Percentiles rank a stretch among this genome's conserved stretches.
Conservation (phyloP, 176 grass and related monocot genomes). For the Oryza brachyantha region DNA sequence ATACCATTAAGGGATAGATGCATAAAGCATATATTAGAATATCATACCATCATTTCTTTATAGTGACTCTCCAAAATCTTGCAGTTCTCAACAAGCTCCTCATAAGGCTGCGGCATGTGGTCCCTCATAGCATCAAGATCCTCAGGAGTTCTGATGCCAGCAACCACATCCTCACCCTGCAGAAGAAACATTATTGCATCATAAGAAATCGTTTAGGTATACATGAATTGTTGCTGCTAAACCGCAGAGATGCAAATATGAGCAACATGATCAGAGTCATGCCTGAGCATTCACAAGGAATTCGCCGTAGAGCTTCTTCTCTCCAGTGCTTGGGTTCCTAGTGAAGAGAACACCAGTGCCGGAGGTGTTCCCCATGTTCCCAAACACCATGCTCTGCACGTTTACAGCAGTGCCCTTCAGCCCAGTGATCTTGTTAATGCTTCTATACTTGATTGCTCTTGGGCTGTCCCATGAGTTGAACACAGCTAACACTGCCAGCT, state of each 20-base stretch:
- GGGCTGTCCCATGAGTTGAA: constrained; percentile 96
- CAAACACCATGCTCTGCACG: constrained; percentile 97
- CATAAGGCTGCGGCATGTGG: constrained; percentile 66
- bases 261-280: neutral
- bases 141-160: constrained; percentile 92
- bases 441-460: constrained; percentile 85
- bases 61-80: constrained; percentile 89
- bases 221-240: neutral
- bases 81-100: constrained; percentile 91
- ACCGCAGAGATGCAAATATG: neutral
- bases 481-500: constrained; percentile 69
- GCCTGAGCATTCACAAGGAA: constrained; percentile 95
- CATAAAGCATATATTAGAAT: neutral
- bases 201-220: neutral
- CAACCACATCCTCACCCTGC: constrained; percentile 97
- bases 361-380: constrained; percentile 95
- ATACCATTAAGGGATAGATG: neutral
- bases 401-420: constrained; percentile 88
- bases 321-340: constrained; percentile 86
- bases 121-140: constrained; percentile 79
- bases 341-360: constrained; percentile 98
- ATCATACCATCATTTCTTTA: constrained; percentile 93
- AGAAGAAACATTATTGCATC: neutral
- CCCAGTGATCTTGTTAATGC: constrained; percentile 87
- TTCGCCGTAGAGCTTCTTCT: constrained; percentile 97